These are phyloP conservation scores for Macrophomina tecta DNA, from an alignment of 2,329 filamentous ascomycete genomes.

Conservation along the genomic window DNA sequence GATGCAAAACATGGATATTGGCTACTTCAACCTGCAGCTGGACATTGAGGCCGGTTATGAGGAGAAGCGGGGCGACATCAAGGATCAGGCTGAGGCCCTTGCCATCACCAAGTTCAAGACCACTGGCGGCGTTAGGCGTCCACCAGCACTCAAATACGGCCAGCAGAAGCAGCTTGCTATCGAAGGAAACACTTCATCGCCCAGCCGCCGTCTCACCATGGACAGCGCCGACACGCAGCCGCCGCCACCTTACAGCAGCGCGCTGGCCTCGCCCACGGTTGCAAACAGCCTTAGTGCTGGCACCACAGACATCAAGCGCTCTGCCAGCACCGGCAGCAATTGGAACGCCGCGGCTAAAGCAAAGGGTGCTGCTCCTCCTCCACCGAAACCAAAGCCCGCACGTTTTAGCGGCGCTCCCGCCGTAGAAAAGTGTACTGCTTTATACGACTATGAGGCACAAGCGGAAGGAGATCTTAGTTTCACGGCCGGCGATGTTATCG, in stretches of 20 bases:
- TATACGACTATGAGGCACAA: constrained; percentile 97
- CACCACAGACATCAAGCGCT: constrained; percentile 38
- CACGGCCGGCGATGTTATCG: constrained; percentile 83
- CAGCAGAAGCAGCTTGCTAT: constrained; percentile 43
- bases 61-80: constrained; percentile 85
- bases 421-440: constrained; percentile 81
- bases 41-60: constrained; percentile 92
- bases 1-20: constrained; percentile 97
- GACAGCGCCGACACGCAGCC: constrained; percentile 44
- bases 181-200: constrained; percentile 38
- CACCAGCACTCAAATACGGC: constrained; percentile 46
- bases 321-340: constrained; percentile 37
- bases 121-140: constrained; percentile 66
- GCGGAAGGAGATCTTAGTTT: constrained; percentile 95
- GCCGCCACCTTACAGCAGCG: constrained; percentile 47
- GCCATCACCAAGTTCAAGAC: constrained; percentile 91
- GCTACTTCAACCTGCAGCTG: constrained; percentile 91
- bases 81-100: constrained; percentile 82
- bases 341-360: constrained; percentile 55
- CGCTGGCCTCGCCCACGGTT: constrained; percentile 39
- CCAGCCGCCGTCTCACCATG: constrained; percentile 37
- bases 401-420: constrained; percentile 69
- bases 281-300: constrained; percentile 20
- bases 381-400: constrained; percentile 69
- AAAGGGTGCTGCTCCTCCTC: constrained; percentile 57